Evolutionary conservation across 176 grass and related monocot genomes (phyloP), one percentile per base, ranked within the genome.

Genomic region (Oropetium thomaeum): DNA sequence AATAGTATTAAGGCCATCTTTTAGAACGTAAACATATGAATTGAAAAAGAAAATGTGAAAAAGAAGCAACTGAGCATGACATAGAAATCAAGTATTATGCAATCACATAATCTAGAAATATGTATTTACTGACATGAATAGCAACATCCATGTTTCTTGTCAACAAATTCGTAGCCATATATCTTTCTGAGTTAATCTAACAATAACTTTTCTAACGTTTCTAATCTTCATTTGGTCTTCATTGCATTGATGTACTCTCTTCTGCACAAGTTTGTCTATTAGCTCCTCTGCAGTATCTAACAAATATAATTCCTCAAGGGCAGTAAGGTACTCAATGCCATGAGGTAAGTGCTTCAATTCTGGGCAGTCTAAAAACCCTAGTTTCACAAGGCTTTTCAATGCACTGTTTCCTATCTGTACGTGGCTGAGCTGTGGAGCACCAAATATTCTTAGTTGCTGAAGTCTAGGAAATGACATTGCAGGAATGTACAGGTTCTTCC

Each of bases 331-430:
- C 12, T 70, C 53, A 20, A 80, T 37, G 10, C 80, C 85, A 45
- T 16, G 6, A 40, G 80, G 80, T 0, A 88, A 23, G 0, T 27
- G 7, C n/a, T 59, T 30, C 13, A 83, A 28, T 14, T 69, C 4
- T 31, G 62, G 17, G 13, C 73, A 44, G 0, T 30, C 4, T 12
- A 0, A 0, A 1, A 88, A 16, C 0, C 0, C 0, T 14, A 88
- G 54, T n/a, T 8, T 2, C 26, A 54, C 52, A 10, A 83, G 38
- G 22, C 23, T 79, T 23, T 1, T 4, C 59, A 88, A 58, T 16
- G 74, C 70, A 31, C 41, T 80, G 27, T 83, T 3, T 48, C 74
- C 85, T 30, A 88, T 83, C 37, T 68, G 25, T 16, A 83, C 15
- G 51, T 88, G 7, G 35, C 33, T 49, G 10, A 88, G 59, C 1